Conservation (phyloP, 116 monocot species). For the Trichopus zeylanicus region DNA sequence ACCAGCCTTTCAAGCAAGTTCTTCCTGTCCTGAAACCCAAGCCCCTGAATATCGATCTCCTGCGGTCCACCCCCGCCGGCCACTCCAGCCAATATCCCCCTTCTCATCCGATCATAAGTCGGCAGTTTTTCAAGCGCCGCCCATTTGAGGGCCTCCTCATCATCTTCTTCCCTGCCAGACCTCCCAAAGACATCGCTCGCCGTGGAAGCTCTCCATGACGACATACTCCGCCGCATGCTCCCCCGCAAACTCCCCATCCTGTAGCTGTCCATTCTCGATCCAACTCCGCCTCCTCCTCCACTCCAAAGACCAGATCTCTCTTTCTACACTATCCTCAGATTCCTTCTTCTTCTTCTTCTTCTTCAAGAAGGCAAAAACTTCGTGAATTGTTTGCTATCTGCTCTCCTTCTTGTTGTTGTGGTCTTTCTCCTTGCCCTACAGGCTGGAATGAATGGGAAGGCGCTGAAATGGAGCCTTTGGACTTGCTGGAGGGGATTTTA, state of each 20-base stretch:
- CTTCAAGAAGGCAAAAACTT: not conserved
- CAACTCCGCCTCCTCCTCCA: not conserved
- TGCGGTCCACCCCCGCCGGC: not conserved
- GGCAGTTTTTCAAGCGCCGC: conserved; percentile 1
- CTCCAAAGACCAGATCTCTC: not conserved
- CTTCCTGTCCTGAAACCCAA: conserved; percentile 34
- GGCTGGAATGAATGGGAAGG: no score
- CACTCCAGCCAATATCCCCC: not conserved
- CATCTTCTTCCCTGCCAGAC: not conserved
- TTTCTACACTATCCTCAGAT: not conserved
- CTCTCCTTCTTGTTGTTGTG: no score
- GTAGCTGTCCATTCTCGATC: not conserved
- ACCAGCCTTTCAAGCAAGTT: conserved; percentile 33
- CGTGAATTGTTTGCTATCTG: no score
- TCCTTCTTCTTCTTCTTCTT: not conserved
- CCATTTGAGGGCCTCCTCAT: conserved; percentile 2
- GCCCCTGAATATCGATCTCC: conserved; percentile 24
- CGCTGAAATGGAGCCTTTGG: no score
- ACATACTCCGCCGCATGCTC: conserved; percentile 1
- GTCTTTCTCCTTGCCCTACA: no score
- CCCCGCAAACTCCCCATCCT: conserved; percentile 4
- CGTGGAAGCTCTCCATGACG: not conserved
- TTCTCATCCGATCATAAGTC: conserved; percentile 1
- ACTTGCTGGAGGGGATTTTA: no score
- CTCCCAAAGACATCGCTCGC: conserved; percentile 1